Conservation (phyloP, 2,329 filamentous ascomycete genomes). For the Furcasterigmium furcatum region DNA sequence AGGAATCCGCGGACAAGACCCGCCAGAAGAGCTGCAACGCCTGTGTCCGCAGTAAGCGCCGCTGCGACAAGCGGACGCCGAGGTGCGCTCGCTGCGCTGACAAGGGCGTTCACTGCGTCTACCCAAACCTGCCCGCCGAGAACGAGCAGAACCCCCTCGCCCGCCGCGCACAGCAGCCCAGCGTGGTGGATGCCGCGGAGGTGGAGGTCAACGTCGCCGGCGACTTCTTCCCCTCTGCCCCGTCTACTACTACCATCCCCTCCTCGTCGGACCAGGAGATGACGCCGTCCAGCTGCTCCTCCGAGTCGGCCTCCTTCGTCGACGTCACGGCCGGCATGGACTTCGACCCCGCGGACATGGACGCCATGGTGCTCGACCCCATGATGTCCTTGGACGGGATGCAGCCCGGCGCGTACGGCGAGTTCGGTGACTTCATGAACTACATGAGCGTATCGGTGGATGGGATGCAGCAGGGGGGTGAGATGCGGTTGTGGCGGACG, state of each 20-base stretch:
- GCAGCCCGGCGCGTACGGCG: neutral
- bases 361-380: slow-evolving; percentile 15
- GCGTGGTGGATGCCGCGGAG: slow-evolving; percentile 3
- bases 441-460: neutral
- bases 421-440: neutral
- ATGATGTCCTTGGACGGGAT: neutral
- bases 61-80: slow-evolving; percentile 42
- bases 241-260: slow-evolving; percentile 15
- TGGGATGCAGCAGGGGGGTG: slow-evolving; percentile 3
- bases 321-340: slow-evolving; percentile 16
- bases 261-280: slow-evolving; percentile 2
- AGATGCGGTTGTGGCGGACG: slow-evolving; percentile 11
- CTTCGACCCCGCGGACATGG: slow-evolving; percentile 23
- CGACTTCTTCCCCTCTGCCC: slow-evolving; percentile 8
- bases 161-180: neutral
- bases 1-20: slow-evolving; percentile 31
- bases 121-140: slow-evolving; percentile 30
- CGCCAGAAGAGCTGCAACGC: slow-evolving; percentile 47
- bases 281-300: neutral
- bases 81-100: slow-evolving; percentile 38
- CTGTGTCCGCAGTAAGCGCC: slow-evolving; percentile 43
- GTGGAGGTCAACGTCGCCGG: neutral
- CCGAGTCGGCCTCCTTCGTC: neutral
- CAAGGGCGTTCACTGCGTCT: slow-evolving; percentile 38
- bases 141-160: slow-evolving; percentile 3